Percentiles rank a stretch among this genome's conserved stretches.
These are phyloP conservation scores for Ceratonia siliqua DNA, from an alignment of 306 rosid species.

Conservation along the genomic window DNA sequence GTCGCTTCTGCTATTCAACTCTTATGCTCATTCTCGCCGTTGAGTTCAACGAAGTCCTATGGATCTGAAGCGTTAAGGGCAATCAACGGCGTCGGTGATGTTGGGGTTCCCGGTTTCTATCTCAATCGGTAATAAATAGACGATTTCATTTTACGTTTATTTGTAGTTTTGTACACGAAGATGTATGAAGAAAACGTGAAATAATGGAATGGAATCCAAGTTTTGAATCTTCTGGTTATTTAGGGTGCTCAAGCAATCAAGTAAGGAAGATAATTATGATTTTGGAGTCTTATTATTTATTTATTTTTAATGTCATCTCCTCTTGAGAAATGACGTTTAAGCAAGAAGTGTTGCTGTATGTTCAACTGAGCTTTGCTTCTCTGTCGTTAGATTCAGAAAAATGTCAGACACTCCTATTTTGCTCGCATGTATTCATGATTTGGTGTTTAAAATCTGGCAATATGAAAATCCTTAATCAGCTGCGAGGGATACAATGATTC, in stretches of 20 bases:
- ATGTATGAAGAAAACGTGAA: conserved; percentile 33
- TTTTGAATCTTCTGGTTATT: not conserved
- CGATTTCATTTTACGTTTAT: not conserved
- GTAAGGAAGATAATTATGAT: not conserved
- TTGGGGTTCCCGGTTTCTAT: conserved; percentile 45
- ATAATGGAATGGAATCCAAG: too few species aligned
- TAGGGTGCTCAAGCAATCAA: not conserved
- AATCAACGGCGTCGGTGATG: conserved; percentile 60
- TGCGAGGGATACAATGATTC: not conserved
- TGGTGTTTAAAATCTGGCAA: not conserved
- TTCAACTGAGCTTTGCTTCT: not conserved
- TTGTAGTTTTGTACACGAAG: conserved; percentile 3
- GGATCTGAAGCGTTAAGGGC: conserved; percentile 57
- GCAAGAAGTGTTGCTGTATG: not conserved
- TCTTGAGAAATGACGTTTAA: not conserved
- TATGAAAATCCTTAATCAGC: not conserved
- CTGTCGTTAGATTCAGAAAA: not conserved
- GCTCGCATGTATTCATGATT: not conserved
- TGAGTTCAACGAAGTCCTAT: conserved; percentile 40
- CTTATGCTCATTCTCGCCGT: conserved; percentile 43
- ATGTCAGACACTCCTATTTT: not conserved
- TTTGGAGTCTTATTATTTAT: not conserved
- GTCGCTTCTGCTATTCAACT: conserved; percentile 24
- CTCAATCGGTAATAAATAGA: conserved; percentile 39
- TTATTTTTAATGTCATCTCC: not conserved